Evolutionary conservation across 257 asterid genomes (phyloP), one percentile per base, ranked within the genome.

Genomic region (Apocynum venetum): DNA sequence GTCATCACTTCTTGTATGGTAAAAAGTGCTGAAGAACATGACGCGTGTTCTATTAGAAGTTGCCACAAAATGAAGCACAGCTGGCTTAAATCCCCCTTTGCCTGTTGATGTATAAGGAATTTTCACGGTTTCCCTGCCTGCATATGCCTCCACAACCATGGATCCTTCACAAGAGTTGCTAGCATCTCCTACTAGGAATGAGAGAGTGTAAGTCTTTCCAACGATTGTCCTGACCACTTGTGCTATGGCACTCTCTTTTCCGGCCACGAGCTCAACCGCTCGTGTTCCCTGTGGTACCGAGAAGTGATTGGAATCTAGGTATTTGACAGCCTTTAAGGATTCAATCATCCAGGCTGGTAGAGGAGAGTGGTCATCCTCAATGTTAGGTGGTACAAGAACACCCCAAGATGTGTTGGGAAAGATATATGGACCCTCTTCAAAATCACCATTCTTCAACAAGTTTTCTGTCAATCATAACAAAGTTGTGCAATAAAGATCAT

Each of bases 261-360:
- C 99, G 0, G 98, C 99, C 1, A 95, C 98, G 0, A 95, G 94
- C 82, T 95, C 99, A 11, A 95, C 71, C 0, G 97, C 98, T 11
- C 99, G 89, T 48, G 70, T 89, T 2, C 96, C 97, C 1, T 79
- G 86, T 49, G 99, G 99, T 55, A 95, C 97, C 0, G 97, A 89
- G 87, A 91, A 95, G 36, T 95, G 99, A 20, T 89, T 96, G 0
- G 96, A 70, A 57, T 95, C 98, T 1, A 95, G 85, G 93, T 93
- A 95, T 72, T 93, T 95, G 0, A 95, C 94, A 8, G 99, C 98
- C 67, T 93, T 95, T 60, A 93, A 89, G 53, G 99, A 95, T 65
- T 93, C 98, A 66, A 95, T 91, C 96, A 93, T 95, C 99, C 99
- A 95, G 11, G 91, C 97, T 2, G 99, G 99, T n/a, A 95, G 80